Percentiles rank a stretch among this genome's conserved stretches.
Evolutionary conservation across 345 rosid genomes (phyloP).

Genomic region (Populus euphratica): DNA sequence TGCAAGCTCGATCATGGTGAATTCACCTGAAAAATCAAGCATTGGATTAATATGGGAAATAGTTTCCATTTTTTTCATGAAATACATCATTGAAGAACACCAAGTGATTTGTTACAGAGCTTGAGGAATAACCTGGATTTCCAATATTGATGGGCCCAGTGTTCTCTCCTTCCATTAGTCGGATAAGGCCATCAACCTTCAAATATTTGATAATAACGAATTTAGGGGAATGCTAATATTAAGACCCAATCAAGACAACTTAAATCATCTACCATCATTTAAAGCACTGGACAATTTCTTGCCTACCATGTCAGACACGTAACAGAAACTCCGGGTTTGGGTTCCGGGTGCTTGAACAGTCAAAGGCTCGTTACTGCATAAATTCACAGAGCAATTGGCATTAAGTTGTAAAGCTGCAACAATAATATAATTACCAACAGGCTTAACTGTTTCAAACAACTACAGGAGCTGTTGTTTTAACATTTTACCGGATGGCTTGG

Average conservation of each 20-base stretch:
- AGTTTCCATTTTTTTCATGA: not conserved
- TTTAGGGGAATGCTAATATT: not conserved
- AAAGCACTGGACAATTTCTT: not conserved
- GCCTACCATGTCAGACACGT: conserved; percentile 89
- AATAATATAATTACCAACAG: not conserved
- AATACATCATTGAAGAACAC: not conserved
- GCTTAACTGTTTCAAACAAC: not conserved
- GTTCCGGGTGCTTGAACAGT: conserved; percentile 96
- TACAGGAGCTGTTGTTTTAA: not conserved
- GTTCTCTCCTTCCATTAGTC: conserved; percentile 89
- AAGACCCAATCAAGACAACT: not conserved
- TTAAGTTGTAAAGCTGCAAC: not conserved
- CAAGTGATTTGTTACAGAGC: not conserved
- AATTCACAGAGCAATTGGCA: conserved; percentile 1
- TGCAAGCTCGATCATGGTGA: conserved; percentile 84
- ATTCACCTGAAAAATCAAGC: conserved; percentile 53
- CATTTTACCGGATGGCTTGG: conserved; percentile 76
- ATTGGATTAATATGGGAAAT: not conserved
- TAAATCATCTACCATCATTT: not conserved
- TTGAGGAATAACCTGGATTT: conserved; percentile 51
- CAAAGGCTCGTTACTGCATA: conserved; percentile 66
- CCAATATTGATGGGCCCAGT: conserved; percentile 93
- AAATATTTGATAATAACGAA: not conserved
- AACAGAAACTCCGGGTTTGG: conserved; percentile 96
- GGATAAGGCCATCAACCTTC: conserved; percentile 90